Conservation (phyloP, 768 basidiomycete genomes). For the Crucibulum laeve region DNA sequence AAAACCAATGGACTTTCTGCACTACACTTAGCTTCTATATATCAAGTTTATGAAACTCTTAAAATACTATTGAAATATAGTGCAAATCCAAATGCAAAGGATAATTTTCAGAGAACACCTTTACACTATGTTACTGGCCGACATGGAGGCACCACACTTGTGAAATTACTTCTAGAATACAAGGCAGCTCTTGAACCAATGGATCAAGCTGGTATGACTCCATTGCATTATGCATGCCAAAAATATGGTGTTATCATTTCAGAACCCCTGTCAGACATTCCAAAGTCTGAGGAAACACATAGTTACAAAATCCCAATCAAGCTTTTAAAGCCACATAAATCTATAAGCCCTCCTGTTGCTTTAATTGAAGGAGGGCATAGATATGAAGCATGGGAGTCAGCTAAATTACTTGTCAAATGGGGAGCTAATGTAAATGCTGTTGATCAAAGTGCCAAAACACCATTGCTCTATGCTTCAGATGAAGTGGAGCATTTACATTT, state of each 20-base stretch:
- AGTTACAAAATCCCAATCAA: background rate
- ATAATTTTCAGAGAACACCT: background rate
- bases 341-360: too few species aligned
- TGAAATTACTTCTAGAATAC: background rate
- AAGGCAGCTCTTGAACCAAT: background rate
- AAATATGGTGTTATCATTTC: background rate
- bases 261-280: too few species aligned
- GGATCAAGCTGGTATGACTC: background rate
- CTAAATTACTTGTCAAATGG: background rate
- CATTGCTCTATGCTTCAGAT: too few species aligned
- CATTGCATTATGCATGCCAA: background rate
- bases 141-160: background rate
- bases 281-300: background rate
- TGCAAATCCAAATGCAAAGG: background rate
- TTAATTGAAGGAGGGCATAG: background rate
- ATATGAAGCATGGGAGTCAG: background rate
- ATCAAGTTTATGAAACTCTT: background rate
- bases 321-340: background rate
- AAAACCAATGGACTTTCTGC: background rate
- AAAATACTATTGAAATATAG: background rate
- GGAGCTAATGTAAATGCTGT: background rate
- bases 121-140: background rate
- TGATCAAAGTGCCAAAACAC: too few species aligned
- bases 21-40: background rate
- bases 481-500: too few species aligned